phyloP scores from a whole-genome alignment of 495 filamentous ascomycete species.

The Aspergillus bertholletiae region DNA sequence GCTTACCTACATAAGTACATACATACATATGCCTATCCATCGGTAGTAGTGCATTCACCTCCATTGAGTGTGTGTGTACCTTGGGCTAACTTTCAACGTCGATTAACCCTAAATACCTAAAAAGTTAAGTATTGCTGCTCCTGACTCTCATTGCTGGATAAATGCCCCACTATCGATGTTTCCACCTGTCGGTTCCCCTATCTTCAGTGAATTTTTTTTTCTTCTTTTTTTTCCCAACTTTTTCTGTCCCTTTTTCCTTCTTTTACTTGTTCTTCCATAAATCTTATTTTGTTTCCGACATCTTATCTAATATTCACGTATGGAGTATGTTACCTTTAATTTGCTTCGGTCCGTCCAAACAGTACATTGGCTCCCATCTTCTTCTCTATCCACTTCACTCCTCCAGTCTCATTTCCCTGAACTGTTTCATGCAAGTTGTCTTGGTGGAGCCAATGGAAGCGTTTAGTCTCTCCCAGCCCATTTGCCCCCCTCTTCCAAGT shows the following conservation, averaged over 20 bases:
- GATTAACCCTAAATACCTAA: not conserved
- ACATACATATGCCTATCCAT: not conserved
- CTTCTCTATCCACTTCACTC: not conserved
- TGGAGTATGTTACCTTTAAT: not conserved
- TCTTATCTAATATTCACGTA: not conserved
- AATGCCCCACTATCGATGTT: not conserved
- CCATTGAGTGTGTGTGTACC: not conserved
- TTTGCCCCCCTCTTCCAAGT: constrained; percentile 8
- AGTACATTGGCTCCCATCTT: not conserved
- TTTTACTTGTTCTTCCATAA: not conserved
- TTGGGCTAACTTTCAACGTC: not conserved
- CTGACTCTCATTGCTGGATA: not conserved
- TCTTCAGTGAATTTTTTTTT: not conserved
- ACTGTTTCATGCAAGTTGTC: constrained; percentile 26
- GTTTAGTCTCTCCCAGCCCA: constrained; percentile 2
- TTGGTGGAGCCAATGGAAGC: constrained; percentile 12
- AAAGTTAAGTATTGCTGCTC: not conserved
- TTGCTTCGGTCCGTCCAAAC: not conserved
- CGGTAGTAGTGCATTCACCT: not conserved
- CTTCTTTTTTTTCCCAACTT: not conserved
- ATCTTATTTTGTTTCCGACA: not conserved
- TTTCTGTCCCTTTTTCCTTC: not conserved
- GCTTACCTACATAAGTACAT: too few species aligned
- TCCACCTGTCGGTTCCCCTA: constrained; percentile 7
- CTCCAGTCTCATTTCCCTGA: constrained; percentile 5